Conservation (phyloP, 2,329 filamentous ascomycete genomes). For the Lachnellula willkommii region DNA sequence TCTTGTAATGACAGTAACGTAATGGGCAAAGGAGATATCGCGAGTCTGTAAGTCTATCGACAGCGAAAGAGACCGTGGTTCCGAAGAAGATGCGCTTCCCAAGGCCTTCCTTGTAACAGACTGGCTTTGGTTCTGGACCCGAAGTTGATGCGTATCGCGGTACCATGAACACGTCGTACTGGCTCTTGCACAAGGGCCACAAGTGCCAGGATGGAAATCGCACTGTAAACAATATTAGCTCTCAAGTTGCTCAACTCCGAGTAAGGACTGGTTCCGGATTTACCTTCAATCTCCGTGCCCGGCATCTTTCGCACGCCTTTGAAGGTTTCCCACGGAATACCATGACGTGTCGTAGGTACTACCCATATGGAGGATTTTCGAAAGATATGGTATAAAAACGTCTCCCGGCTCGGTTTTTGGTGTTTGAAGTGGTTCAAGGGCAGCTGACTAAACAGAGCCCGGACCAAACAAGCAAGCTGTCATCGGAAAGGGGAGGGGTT, state of each 20-base stretch:
- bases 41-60: conserved; percentile 11
- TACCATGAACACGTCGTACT: neutral
- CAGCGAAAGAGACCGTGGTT: conserved; percentile 1
- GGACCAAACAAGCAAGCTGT: neutral
- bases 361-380: no score
- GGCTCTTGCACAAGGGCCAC: no score
- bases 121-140: neutral
- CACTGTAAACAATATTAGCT: no score
- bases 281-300: neutral
- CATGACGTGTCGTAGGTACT: neutral
- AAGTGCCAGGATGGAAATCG: no score
- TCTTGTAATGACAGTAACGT: conserved; percentile 6
- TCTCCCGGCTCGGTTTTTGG: no score
- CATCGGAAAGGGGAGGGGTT: neutral
- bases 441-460: neutral
- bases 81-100: neutral
- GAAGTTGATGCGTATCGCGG: neutral
- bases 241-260: no score
- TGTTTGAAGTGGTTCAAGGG: neutral
- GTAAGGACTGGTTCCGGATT: neutral
- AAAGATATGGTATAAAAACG: no score
- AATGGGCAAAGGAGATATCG: conserved; percentile 14
- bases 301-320: neutral
- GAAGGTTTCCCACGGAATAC: neutral
- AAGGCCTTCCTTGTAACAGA: neutral